Base-by-base conservation (phyloP, 805 yeast genomes). In the Priceomyces fermenticarens region DNA sequence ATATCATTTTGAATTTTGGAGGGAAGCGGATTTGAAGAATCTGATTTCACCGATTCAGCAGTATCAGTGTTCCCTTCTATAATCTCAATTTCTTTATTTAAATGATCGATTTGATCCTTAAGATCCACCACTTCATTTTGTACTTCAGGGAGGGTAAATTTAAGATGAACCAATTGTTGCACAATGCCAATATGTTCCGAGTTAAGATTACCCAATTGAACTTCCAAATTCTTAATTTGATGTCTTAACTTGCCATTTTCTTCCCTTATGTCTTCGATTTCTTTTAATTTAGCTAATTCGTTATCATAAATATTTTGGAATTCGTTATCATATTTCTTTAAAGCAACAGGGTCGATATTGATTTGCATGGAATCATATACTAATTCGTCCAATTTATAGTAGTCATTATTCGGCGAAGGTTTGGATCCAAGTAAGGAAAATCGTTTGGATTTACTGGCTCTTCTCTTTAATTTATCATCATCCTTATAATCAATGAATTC, bases 111-210 rank as follows among this genome's bases (percentile, higher is more conserved):
- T 39, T 71, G 76, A 1, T 59, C 56, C 20, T 65, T 58, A 37
- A 89, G 63, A 34, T 81, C 86, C 17, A 67, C 73, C 45, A 87
- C 86, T 30, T 88, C 95, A 51, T 87, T 91, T 37, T 75, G 70
- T 17, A 91, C 60, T 27, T 84, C 83, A 2, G 95, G 96, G 17
- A 85, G 70, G 40, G 72, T 76, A 31, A 90, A 77, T 54, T 93
- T 82, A 30, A 86, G 83, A 47, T 79, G 80, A 27, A 91, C 88
- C 81, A 93, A 79, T 49, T 82, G 88, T 62, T 90, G 91, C 3
- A 96, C 95, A 30, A 89, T 78, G 40, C 79, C 85, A 23, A 89
- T 78, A 60, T 93, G 97, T 54, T 90, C 97, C 45, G 78, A 72
- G 56, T 87, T 88, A 44, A 91, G 66, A 2, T 78, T 67, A 3